Conservation (phyloP, 2,329 filamentous ascomycete genomes). For the Trichoderma sp. region DNA sequence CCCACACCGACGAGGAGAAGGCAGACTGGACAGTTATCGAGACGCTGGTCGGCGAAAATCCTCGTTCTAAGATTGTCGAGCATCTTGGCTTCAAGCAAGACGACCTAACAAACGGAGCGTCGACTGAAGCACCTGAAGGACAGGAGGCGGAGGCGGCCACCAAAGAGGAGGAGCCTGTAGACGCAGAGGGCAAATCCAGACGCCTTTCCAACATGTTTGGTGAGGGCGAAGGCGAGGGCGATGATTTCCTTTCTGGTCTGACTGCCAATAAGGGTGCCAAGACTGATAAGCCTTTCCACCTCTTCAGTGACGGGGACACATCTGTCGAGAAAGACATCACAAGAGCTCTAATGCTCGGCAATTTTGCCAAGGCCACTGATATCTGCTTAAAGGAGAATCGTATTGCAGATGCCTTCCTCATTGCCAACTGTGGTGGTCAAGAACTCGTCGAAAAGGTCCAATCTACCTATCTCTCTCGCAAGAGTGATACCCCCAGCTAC, state of each 20-base stretch:
- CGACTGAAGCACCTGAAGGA: conserved; percentile 29
- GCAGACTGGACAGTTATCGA: conserved; percentile 95
- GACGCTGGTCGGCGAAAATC: conserved; percentile 78
- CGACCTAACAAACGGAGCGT: conserved; percentile 50
- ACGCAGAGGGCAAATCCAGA: conserved; percentile 50
- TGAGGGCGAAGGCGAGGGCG: conserved; percentile 65
- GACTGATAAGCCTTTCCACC: conserved; percentile 90
- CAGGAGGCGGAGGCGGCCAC: conserved; percentile 32
- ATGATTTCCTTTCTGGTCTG: conserved; percentile 83
- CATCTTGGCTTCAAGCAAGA: conserved; percentile 81
- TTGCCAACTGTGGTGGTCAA: conserved; percentile 93
- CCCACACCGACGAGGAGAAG: conserved; percentile 85
- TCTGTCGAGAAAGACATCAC: conserved; percentile 84
- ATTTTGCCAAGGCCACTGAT: conserved; percentile 86
- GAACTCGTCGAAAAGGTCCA: conserved; percentile 93
- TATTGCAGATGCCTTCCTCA: conserved; percentile 94
- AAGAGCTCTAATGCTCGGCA: conserved; percentile 79
- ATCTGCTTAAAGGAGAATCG: conserved; percentile 85
- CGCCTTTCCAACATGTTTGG: conserved; percentile 74
- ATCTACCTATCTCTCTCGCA: conserved; percentile 81
- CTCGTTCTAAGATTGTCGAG: conserved; percentile 80
- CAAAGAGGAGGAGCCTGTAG: conserved; percentile 31
- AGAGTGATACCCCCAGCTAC: conserved; percentile 83
- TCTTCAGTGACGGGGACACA: conserved; percentile 81
- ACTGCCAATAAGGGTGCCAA: conserved; percentile 86